These are phyloP conservation scores for Pterocarpus macrocarpus DNA, from an alignment of 306 rosid species.

Conservation along the genomic window DNA sequence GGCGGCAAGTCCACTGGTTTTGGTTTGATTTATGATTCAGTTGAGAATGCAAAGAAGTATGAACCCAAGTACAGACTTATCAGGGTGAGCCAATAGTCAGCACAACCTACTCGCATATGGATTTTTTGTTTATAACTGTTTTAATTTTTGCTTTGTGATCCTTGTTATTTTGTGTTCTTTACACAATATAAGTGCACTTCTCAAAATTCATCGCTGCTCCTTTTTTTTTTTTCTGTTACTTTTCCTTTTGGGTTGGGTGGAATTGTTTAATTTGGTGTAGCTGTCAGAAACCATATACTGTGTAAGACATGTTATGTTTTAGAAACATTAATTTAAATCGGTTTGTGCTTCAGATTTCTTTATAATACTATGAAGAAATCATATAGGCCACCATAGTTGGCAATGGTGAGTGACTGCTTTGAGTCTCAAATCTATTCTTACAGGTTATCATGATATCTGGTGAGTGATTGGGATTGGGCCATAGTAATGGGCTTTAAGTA, in stretches of 20 bases:
- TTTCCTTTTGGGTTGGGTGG: background rate
- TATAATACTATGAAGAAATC: too few relatives aligned
- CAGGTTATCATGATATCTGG: too few relatives aligned
- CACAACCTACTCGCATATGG: background rate
- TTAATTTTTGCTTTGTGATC: background rate
- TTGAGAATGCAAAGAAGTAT: constrained; percentile 85
- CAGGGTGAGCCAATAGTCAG: constrained; percentile 67
- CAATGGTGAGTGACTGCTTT: too few relatives aligned
- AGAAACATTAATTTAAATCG: background rate
- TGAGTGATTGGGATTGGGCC: too few relatives aligned
- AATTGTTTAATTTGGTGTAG: background rate
- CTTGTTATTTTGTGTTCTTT: background rate
- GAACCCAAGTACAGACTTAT: constrained; percentile 94
- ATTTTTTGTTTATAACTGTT: background rate
- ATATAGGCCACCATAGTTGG: too few relatives aligned
- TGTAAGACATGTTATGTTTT: background rate
- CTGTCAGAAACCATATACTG: background rate
- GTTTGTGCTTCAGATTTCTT: background rate
- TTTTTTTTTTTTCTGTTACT: background rate
- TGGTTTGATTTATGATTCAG: constrained; percentile 88
- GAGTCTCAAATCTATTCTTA: too few relatives aligned
- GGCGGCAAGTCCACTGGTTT: constrained; percentile 96
- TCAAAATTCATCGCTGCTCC: background rate
- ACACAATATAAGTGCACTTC: background rate
- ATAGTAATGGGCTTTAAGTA: too few relatives aligned